Percentiles rank a stretch among this genome's conserved stretches.
Conservation (phyloP, 1,139 yeast genomes). For the Taiozyma sp. region DNA sequence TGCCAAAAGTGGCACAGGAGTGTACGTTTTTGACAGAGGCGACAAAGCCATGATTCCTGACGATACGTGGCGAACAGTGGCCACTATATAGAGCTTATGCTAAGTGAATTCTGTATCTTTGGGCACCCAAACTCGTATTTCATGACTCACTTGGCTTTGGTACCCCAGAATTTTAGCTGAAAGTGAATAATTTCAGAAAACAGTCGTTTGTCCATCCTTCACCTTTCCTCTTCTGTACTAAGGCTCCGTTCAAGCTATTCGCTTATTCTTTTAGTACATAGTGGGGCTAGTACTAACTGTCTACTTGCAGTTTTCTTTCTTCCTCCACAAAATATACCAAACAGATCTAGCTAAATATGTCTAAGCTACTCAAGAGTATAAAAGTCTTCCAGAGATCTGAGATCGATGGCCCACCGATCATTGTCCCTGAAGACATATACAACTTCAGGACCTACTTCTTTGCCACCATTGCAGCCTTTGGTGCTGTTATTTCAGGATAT, state of each 20-base stretch:
- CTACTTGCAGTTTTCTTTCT: neutral
- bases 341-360: neutral
- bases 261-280: neutral
- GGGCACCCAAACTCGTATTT: neutral
- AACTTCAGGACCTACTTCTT: conserved; percentile 24
- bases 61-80: neutral
- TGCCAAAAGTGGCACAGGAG: neutral
- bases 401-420: conserved; percentile 4
- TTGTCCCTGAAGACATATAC: conserved; percentile 20
- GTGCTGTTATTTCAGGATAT: conserved; percentile 37
- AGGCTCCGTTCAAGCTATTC: neutral
- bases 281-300: no score
- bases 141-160: neutral
- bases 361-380: neutral
- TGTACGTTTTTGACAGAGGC: neutral
- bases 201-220: neutral
- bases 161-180: neutral
- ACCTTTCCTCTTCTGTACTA: neutral
- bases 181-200: neutral
- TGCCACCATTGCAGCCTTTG: conserved; percentile 34
- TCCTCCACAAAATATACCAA: neutral
- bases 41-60: neutral
- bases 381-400: conserved; percentile 5
- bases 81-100: no score
- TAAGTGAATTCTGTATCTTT: neutral